phyloP scores from a whole-genome alignment of 306 rosid species.

The Sphenostylis stenocarpa region DNA sequence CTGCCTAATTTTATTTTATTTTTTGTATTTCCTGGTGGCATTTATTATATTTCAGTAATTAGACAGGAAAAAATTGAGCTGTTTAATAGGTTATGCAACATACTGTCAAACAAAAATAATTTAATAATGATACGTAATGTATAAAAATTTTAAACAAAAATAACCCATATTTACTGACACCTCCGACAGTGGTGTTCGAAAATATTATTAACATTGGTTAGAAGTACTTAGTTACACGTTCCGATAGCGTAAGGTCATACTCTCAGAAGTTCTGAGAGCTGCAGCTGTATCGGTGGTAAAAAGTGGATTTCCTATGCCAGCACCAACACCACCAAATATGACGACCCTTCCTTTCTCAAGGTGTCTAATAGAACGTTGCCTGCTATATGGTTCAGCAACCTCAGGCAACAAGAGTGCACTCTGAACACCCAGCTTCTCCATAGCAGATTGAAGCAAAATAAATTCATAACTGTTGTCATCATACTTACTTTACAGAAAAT shows the following conservation, averaged over 20 bases:
- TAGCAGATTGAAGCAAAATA: constrained; percentile 6
- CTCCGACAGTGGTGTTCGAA: not conserved
- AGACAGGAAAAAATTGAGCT: too few relatives aligned
- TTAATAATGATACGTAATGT: too few relatives aligned
- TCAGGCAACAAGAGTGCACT: not conserved
- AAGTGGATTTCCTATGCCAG: constrained; percentile 1
- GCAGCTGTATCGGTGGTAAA: constrained; percentile 2
- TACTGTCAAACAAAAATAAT: too few relatives aligned
- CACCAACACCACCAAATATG: constrained; percentile 9
- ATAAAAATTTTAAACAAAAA: too few relatives aligned
- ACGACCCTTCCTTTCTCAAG: constrained; percentile 9
- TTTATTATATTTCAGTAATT: too few relatives aligned
- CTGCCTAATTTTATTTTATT: too few relatives aligned
- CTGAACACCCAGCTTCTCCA: constrained; percentile 11
- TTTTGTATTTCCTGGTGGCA: too few relatives aligned
- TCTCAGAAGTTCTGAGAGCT: not conserved
- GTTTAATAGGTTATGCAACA: too few relatives aligned
- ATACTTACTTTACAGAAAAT: not conserved
- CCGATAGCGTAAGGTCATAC: not conserved
- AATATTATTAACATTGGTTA: not conserved
- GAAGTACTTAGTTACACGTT: too few relatives aligned
- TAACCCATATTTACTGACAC: too few relatives aligned
- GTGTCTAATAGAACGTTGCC: not conserved
- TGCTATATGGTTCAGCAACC: constrained; percentile 5
- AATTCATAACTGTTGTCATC: constrained; percentile 12